These are phyloP conservation scores for Crithidia bombi DNA, from an alignment of 208 protist species.

Conservation along the genomic window DNA sequence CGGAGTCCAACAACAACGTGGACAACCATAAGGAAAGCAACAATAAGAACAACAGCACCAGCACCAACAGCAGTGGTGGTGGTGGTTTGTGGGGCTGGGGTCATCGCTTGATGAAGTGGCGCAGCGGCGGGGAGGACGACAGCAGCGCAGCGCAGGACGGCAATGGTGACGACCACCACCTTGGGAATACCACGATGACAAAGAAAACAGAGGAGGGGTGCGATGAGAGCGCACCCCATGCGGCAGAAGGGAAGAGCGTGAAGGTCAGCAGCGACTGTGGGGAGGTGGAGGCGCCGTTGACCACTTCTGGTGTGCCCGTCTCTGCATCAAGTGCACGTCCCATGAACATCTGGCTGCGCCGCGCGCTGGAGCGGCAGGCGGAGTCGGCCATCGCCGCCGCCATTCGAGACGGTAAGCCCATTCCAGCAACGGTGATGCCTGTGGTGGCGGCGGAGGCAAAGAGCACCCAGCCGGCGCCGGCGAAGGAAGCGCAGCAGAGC, in stretches of 20 bases:
- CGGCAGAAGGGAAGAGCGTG: no score
- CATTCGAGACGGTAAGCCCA: conserved; percentile 25
- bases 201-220: neutral
- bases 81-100: conserved; percentile 20
- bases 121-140: neutral
- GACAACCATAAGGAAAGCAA: neutral
- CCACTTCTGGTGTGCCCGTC: neutral
- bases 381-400: conserved; percentile 30
- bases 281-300: neutral
- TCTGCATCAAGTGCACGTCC: conserved; percentile 7
- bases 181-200: neutral
- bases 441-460: neutral
- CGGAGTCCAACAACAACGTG: neutral
- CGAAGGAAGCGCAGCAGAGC: conserved; percentile 2
- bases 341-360: conserved; percentile 37
- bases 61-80: neutral
- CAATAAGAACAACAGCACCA: neutral
- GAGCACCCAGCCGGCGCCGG: neutral
- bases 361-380: conserved; percentile 33
- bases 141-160: neutral
- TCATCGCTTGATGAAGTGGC: conserved; percentile 24
- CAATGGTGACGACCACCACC: neutral
- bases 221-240: no score
- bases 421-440: conserved; percentile 12
- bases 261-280: neutral